Conservation (phyloP, 768 basidiomycete genomes). For the Suillus fuscotomentosus region DNA sequence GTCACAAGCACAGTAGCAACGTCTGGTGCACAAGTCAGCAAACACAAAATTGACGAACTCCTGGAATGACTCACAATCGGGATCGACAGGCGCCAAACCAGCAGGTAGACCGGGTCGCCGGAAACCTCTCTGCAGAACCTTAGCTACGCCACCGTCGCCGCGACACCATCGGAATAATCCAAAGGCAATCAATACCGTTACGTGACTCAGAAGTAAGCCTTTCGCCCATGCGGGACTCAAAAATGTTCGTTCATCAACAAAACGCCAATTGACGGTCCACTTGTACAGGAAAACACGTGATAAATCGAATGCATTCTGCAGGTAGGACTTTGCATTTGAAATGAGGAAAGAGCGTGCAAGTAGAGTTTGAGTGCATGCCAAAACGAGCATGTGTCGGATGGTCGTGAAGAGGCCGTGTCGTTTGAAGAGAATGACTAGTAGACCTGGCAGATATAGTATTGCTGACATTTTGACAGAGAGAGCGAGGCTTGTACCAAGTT, state of each 20-base stretch:
- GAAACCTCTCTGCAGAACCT: conserved; percentile 55
- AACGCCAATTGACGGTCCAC: conserved; percentile 99
- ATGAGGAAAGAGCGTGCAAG: conserved; percentile 73
- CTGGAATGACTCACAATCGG: conserved; percentile 56
- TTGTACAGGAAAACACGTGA: conserved; percentile 87
- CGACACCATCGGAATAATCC: conserved; percentile 77
- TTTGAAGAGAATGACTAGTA: conserved; percentile 81
- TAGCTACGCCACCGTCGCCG: conserved; percentile 62
- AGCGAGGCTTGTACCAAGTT: conserved; percentile 36
- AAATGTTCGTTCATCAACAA: conserved; percentile 77
- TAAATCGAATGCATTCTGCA: conserved; percentile 80
- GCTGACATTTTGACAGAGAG: conserved; percentile 96
- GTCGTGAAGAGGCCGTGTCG: conserved; percentile 58
- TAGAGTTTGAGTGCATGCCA: conserved; percentile 45
- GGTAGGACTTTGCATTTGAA: conserved; percentile 60
- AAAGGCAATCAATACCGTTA: conserved; percentile 57
- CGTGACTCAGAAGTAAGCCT: conserved; percentile 66
- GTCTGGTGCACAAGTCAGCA: conserved; percentile 46
- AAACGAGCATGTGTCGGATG: conserved; percentile 44
- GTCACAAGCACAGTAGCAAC: conserved; percentile 82
- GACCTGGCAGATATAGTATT: conserved; percentile 85
- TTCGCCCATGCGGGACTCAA: conserved; percentile 60
- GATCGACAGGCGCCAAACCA: conserved; percentile 42
- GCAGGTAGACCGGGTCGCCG: conserved; percentile 51
- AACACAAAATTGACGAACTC: conserved; percentile 2